A percentile compares a stretch with the other conserved stretches of the same genome.
Conservation (phyloP, 2,329 filamentous ascomycete genomes). For the Pleomassaria siparia region DNA sequence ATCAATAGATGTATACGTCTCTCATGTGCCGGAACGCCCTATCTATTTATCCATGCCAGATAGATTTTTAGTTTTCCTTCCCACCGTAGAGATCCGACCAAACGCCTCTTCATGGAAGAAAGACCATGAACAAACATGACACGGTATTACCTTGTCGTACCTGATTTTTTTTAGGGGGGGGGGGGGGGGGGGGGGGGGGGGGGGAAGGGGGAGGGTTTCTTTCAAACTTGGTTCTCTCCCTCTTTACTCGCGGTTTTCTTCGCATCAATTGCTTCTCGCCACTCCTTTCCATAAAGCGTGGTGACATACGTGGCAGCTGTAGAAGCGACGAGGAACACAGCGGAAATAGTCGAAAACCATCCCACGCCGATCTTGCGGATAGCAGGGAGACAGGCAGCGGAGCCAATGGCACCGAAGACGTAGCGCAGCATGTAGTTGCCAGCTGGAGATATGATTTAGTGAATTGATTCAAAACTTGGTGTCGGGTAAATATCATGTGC, state of each 20-base stretch:
- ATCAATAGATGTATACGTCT: no score
- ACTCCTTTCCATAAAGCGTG: slow-evolving; percentile 53
- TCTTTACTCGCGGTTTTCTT: slow-evolving; percentile 46
- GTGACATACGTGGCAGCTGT: slow-evolving; percentile 52
- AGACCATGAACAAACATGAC: no score
- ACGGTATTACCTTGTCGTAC: no score
- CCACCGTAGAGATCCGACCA: no score
- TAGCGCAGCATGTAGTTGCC: slow-evolving; percentile 81
- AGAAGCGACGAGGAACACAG: slow-evolving; percentile 55
- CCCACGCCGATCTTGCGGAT: slow-evolving; percentile 76
- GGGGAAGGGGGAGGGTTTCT: no score
- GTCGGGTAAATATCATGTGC: neutral
- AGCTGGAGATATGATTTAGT: slow-evolving; percentile 44
- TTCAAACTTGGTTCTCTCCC: slow-evolving; percentile 22
- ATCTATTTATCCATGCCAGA: no score
- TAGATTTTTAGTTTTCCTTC: no score
- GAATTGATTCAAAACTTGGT: neutral
- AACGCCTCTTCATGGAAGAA: no score
- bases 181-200: no score
- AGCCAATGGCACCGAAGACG: slow-evolving; percentile 70
- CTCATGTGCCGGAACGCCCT: no score
- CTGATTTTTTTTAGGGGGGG: no score
- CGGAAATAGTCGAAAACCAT: slow-evolving; percentile 75
- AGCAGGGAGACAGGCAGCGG: slow-evolving; percentile 71
- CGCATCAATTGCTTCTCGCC: slow-evolving; percentile 58